A percentile compares a stretch with the other conserved stretches of the same genome.
phyloP scores from a whole-genome alignment of 1,284 basidiomycete genomes.

The Vanrija pseudolonga region DNA sequence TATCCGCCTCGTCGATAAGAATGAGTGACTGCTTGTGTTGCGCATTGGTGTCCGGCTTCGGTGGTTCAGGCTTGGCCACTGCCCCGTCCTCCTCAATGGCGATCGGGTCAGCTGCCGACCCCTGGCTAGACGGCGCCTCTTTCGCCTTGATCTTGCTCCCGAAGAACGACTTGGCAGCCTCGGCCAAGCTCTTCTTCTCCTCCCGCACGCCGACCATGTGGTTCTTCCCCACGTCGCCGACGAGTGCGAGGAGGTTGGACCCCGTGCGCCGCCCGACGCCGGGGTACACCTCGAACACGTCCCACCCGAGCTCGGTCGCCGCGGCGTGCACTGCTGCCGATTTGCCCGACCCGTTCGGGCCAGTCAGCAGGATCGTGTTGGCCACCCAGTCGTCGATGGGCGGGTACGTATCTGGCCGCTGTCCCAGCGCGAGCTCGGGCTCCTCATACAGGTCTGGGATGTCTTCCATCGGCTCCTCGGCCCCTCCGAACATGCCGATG shows the following conservation, averaged over 20 bases:
- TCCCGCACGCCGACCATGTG: slow-evolving; percentile 60
- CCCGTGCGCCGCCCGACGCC: slow-evolving; percentile 84
- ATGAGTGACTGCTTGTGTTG: slow-evolving; percentile 69
- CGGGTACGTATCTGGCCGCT: slow-evolving; percentile 28
- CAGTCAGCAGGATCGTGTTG: slow-evolving; percentile 79
- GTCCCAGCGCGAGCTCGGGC: slow-evolving; percentile 15
- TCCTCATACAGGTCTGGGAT: slow-evolving; percentile 24
- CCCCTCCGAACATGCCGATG: slow-evolving; percentile 29
- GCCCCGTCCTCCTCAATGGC: slow-evolving; percentile 21
- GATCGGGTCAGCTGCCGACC: slow-evolving; percentile 28
- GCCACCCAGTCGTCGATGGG: slow-evolving; percentile 52
- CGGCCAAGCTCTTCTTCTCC: slow-evolving; percentile 4
- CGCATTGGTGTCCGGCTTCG: not conserved
- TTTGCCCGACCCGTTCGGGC: slow-evolving; percentile 84
- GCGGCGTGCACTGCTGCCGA: slow-evolving; percentile 90
- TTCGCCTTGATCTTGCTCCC: not conserved
- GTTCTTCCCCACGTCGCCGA: slow-evolving; percentile 91
- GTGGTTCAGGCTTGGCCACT: not conserved
- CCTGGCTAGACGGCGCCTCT: slow-evolving; percentile 15
- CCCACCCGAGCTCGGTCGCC: slow-evolving; percentile 87
- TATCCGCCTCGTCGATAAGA: slow-evolving; percentile 94
- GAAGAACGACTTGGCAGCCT: slow-evolving; percentile 7
- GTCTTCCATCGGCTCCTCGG: slow-evolving; percentile 25
- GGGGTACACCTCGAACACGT: slow-evolving; percentile 96
- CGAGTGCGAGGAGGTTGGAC: slow-evolving; percentile 69